phyloP scores from a whole-genome alignment of 768 basidiomycete species.

The Auriscalpium vulgare region DNA sequence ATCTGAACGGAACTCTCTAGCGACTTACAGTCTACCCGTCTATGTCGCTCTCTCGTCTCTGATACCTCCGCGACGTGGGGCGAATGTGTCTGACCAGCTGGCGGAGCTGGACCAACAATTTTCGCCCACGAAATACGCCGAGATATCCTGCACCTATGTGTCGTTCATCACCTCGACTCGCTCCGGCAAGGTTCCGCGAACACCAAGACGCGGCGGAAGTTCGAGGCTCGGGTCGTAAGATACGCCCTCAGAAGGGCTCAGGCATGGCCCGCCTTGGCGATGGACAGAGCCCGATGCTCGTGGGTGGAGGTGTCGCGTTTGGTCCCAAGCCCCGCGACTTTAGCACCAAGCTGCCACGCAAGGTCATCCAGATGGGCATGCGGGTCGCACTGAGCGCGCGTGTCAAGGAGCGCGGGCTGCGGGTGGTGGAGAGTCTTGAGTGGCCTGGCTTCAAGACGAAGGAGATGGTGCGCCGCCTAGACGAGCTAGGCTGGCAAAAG shows the following conservation, averaged over 20 bases:
- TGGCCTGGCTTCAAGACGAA: conserved; percentile 74
- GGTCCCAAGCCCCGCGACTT: conserved; percentile 91
- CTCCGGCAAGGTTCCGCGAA: conserved; percentile 88
- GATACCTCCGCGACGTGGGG: conserved; percentile 34
- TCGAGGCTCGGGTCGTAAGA: conserved; percentile 80
- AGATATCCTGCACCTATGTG: conserved; percentile 90
- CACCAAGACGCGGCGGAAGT: conserved; percentile 93
- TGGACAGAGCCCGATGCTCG: conserved; percentile 75
- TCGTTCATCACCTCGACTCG: conserved; percentile 79
- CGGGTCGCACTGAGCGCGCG: conserved; percentile 82
- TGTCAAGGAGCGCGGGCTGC: conserved; percentile 63
- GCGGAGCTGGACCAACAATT: conserved; percentile 69
- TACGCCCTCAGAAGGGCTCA: conserved; percentile 86
- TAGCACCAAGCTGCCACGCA: conserved; percentile 85
- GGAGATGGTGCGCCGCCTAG: conserved; percentile 53
- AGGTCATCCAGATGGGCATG: conserved; percentile 90
- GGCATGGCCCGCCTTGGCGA: conserved; percentile 89
- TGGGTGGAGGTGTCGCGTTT: conserved; percentile 89
- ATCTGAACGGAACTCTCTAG: no score
- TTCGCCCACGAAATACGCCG: conserved; percentile 85
- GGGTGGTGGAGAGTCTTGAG: conserved; percentile 63
- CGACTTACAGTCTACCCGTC: conserved; percentile 30
- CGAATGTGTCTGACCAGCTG: conserved; percentile 34
- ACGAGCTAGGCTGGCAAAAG: conserved; percentile 55
- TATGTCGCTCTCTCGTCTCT: conserved; percentile 57